Evolutionary conservation across 495 filamentous ascomycete species (phyloP).

Genomic region (Durotheca rogersii): DNA sequence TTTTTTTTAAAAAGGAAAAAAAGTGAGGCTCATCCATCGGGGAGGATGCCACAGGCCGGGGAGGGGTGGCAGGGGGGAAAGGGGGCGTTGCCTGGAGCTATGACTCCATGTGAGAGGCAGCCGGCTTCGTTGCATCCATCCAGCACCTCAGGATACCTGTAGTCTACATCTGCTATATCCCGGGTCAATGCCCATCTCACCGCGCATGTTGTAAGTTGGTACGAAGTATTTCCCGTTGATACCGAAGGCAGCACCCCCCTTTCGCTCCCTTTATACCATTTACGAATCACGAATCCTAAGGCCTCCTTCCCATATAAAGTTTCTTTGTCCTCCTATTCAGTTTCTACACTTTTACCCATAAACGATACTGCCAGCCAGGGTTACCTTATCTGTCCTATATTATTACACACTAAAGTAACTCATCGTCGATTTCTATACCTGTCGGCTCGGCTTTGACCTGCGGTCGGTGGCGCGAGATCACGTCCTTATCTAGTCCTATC

Average conservation of each 20-base stretch:
- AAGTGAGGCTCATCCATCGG: conserved; percentile 33
- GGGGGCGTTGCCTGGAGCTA: conserved; percentile 34
- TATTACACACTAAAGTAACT: conserved; percentile 2
- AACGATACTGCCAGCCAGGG: conserved; percentile 1
- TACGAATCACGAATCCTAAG: conserved; percentile 20
- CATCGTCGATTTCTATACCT: conserved; percentile 10
- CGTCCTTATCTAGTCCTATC: neutral
- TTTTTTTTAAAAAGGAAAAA: too few relatives aligned
- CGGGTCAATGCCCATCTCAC: conserved; percentile 20
- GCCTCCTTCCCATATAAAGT: conserved; percentile 19
- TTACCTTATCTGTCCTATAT: conserved; percentile 1
- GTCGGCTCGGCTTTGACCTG: neutral
- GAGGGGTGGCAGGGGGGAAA: conserved; percentile 31
- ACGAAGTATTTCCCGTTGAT: conserved; percentile 13
- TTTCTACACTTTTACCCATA: conserved; percentile 5
- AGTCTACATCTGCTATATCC: conserved; percentile 24
- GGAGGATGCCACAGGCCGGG: conserved; percentile 25
- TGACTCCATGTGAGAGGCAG: conserved; percentile 37
- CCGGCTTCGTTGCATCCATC: conserved; percentile 24
- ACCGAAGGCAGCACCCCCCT: conserved; percentile 22
- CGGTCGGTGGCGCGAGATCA: conserved; percentile 5
- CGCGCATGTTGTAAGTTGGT: conserved; percentile 25
- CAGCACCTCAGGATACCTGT: conserved; percentile 23
- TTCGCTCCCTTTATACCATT: too few relatives aligned
- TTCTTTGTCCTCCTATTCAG: conserved; percentile 6